Conservation (phyloP, 345 rosid genomes). For the Acer saccharum region DNA sequence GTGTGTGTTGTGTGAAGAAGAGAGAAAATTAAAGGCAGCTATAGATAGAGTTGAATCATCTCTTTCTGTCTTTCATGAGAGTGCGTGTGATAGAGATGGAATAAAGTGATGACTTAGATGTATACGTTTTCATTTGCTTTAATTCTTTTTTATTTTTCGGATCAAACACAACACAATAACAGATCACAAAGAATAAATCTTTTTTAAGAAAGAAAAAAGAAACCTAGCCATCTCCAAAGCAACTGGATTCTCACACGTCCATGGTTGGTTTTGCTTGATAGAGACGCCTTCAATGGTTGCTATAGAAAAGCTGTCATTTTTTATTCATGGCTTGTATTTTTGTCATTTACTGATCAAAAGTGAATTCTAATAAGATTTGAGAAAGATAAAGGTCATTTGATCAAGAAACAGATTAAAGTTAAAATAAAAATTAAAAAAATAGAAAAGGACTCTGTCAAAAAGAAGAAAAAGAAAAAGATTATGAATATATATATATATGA, state of each 20-base stretch:
- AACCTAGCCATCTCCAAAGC: conserved; percentile 3
- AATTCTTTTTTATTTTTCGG: conserved; percentile 5
- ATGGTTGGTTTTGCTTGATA: background rate
- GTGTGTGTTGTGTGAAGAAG: background rate
- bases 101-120: conserved; percentile 31
- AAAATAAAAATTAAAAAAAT: too few species aligned
- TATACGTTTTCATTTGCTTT: conserved; percentile 17
- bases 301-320: background rate
- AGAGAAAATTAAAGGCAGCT: background rate
- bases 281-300: background rate
- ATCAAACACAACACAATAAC: background rate
- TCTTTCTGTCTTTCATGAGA: conserved; percentile 16
- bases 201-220: background rate
- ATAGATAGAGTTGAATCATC: conserved; percentile 9
- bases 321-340: background rate
- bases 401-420: too few species aligned
- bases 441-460: too few species aligned
- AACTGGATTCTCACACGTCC: conserved; percentile 20
- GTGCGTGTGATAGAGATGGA: conserved; percentile 40
- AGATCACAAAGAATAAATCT: background rate
- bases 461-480: too few species aligned
- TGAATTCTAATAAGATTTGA: background rate
- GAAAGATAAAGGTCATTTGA: background rate
- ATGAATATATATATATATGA: too few species aligned
- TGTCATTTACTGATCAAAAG: background rate